Conservation (phyloP, 352 stramenopile genomes). For the Phytophthora colocasiae region DNA sequence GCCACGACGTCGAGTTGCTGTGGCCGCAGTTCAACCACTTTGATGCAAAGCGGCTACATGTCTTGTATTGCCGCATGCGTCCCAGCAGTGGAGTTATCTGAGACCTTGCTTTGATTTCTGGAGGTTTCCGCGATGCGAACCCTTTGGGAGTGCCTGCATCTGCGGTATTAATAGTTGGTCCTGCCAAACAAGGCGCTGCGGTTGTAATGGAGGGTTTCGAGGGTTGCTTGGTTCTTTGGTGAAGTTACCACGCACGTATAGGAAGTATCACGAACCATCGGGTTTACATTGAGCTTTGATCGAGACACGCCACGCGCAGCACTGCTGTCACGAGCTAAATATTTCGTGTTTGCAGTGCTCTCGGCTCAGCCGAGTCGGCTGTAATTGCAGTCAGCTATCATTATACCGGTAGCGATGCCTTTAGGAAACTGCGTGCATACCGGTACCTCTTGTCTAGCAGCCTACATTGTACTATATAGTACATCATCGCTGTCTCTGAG, state of each 20-base stretch:
- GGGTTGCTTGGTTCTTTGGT: not conserved
- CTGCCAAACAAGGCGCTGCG: not conserved
- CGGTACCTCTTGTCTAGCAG: no score
- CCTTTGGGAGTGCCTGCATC: not conserved
- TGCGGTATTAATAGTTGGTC: not conserved
- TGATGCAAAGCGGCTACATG: not conserved
- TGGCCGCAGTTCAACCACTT: conserved; percentile 12
- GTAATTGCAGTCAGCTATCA: no score
- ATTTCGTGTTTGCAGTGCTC: no score
- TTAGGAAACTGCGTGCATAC: no score
- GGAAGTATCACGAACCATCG: not conserved
- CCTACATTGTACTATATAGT: no score
- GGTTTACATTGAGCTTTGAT: not conserved
- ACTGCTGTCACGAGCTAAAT: no score
- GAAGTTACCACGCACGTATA: no score
- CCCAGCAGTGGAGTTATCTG: not conserved
- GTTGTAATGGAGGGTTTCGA: not conserved
- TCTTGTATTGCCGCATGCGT: not conserved
- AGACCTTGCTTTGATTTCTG: not conserved
- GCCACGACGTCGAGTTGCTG: not conserved
- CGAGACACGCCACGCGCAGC: not conserved
- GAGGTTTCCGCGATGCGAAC: conserved; percentile 4
- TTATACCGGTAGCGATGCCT: no score
- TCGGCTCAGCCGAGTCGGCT: no score
- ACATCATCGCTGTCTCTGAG: no score